Evolutionary conservation across 441 rosid species (phyloP).

Genomic region (Aleurites moluccanus): DNA sequence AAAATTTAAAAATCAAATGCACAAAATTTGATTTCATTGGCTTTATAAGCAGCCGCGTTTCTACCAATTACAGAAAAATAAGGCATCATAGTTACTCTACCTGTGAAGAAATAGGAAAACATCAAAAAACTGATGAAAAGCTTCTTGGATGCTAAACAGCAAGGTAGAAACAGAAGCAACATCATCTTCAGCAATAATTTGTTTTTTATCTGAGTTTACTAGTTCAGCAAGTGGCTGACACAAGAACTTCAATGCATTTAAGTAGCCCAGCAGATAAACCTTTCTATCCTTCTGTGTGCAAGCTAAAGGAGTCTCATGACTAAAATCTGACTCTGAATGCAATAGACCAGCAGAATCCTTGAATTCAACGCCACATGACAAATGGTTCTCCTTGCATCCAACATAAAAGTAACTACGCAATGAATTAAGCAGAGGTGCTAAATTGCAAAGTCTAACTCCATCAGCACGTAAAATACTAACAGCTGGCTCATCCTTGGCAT

Average conservation of each 20-base stretch:
- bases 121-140: conserved; percentile 56
- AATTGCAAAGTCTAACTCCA: conserved; percentile 39
- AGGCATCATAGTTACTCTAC: conserved; percentile 35
- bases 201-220: conserved; percentile 57
- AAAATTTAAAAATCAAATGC: neutral
- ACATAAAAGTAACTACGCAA: conserved; percentile 43
- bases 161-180: conserved; percentile 37
- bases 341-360: conserved; percentile 25
- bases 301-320: conserved; percentile 23
- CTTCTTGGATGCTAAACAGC: conserved; percentile 55
- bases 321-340: conserved; percentile 21
- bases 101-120: conserved; percentile 43
- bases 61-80: conserved; percentile 16
- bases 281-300: conserved; percentile 34
- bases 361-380: conserved; percentile 21
- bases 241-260: conserved; percentile 67
- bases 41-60: conserved; percentile 14
- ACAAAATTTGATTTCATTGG: neutral
- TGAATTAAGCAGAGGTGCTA: conserved; percentile 46
- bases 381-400: conserved; percentile 26
- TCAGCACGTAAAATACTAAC: conserved; percentile 46
- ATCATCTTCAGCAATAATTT: conserved; percentile 50
- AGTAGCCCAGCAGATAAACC: conserved; percentile 44
- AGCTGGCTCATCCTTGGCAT: conserved; percentile 42
- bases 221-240: conserved; percentile 81